Evolutionary conservation across 106 monocot species (phyloP).

Genomic region (Dioscorea dumetorum): DNA sequence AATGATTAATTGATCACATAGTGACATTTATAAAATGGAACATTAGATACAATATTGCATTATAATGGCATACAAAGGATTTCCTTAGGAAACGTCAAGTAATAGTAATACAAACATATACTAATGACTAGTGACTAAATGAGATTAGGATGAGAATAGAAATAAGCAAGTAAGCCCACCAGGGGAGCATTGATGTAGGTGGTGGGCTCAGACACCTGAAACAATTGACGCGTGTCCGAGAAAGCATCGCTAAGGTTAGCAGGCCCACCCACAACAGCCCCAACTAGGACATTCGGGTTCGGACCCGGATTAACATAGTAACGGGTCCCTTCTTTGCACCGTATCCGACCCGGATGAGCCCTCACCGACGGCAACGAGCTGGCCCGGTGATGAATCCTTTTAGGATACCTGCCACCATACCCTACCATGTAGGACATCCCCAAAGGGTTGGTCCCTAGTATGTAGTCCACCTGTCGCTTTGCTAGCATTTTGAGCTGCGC

Average conservation of each 20-base stretch:
- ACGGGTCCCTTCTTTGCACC: slow-evolving; percentile 55
- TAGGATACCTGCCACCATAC: slow-evolving; percentile 64
- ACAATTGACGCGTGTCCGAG: slow-evolving; percentile 71
- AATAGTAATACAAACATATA: too few species aligned
- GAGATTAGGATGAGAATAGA: slow-evolving; percentile 52
- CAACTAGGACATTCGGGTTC: slow-evolving; percentile 78
- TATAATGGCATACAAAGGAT: too few species aligned
- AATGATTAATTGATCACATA: too few species aligned
- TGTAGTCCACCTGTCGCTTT: slow-evolving; percentile 64
- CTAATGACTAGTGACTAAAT: too few species aligned
- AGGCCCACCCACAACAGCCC: slow-evolving; percentile 89
- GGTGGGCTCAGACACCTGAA: slow-evolving; percentile 93
- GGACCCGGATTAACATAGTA: slow-evolving; percentile 56
- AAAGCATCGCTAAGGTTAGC: slow-evolving; percentile 61
- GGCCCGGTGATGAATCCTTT: slow-evolving; percentile 77
- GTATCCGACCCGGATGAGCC: slow-evolving; percentile 55
- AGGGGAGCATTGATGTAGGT: slow-evolving; percentile 95
- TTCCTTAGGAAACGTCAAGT: too few species aligned
- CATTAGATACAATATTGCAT: too few species aligned
- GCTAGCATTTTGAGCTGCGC: slow-evolving; percentile 35
- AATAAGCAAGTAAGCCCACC: slow-evolving; percentile 73
- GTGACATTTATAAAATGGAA: too few species aligned
- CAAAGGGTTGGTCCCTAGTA: slow-evolving; percentile 71
- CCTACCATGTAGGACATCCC: slow-evolving; percentile 91
- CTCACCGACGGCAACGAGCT: slow-evolving; percentile 89